Evolutionary conservation across 169 alveolate species (phyloP).

Genomic region (Plasmodium cynomolgi): DNA sequence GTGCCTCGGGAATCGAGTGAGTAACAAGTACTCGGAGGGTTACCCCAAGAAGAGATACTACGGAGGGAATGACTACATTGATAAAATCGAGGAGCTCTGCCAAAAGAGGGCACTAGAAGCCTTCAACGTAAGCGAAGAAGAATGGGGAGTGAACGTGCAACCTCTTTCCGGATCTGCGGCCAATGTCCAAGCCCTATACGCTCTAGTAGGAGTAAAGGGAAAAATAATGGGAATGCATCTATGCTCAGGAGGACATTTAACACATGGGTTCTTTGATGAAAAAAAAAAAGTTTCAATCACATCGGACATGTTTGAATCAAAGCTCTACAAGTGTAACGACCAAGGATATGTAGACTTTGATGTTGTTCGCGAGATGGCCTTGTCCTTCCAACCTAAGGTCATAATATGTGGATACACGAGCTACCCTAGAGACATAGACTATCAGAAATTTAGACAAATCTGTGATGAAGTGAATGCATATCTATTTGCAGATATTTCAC

Average conservation of each 20-base stretch:
- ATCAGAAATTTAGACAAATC: constrained; percentile 90
- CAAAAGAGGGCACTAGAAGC: constrained; percentile 95
- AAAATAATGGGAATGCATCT: constrained; percentile 97
- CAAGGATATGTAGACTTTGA: constrained; percentile 77
- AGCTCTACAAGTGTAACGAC: constrained; percentile 89
- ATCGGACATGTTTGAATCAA: constrained; percentile 93
- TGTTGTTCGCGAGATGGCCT: constrained; percentile 76
- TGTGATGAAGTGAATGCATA: constrained; percentile 96
- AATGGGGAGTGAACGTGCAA: constrained; percentile 99
- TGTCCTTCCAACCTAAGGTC: constrained; percentile 88
- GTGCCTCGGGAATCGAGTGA: constrained; percentile 92
- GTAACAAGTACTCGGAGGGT: constrained; percentile 97
- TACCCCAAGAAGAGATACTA: constrained; percentile 96
- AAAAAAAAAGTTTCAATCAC: constrained; percentile 94
- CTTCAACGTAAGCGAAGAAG: constrained; percentile 91
- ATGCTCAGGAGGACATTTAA: constrained; percentile 97
- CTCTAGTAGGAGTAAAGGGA: constrained; percentile 95
- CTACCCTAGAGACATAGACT: constrained; percentile 90
- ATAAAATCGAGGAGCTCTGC: constrained; percentile 90
- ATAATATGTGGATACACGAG: constrained; percentile 90
- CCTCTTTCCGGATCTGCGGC: constrained; percentile 98
- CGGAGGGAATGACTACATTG: constrained; percentile 93
- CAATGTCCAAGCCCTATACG: constrained; percentile 96
- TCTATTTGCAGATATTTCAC: constrained; percentile 98
- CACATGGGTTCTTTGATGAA: constrained; percentile 93